Evolutionary conservation across 106 monocot genomes (phyloP), one percentile per base, ranked within the genome.

Genomic region (Apostasia shenzhenica): DNA sequence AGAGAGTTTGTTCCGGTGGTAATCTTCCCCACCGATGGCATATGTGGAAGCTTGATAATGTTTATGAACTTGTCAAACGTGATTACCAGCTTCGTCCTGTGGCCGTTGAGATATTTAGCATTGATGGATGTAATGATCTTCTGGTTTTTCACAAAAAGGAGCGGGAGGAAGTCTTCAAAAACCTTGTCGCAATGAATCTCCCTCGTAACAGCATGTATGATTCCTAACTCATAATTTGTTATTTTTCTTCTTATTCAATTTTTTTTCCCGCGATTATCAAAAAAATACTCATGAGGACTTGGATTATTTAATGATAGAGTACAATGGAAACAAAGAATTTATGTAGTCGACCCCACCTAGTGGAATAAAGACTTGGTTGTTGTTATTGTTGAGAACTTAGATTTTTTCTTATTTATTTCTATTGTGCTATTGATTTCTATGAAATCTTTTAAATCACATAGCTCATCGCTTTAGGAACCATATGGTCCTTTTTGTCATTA

Each of bases 41-140:
- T 75, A 99, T 99, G 99, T 99, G 99, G 99, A 99, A 99, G 76
- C 83, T 99, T 76, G 90, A 99, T 80, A 93, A 79, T 77, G 82
- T 99, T 57, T 85, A 99, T 84, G 99, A 99, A 65, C 90, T 99
- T 54, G 72, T 99, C 74, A 99, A 88, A 81, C 93, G 99, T 68
- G 99, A 99, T 76, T 99, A 99, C 51, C 99, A 99, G 79, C 75
- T 99, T 8, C 84, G 99, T 10, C 99, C 99, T 73, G 99, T 99
- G 65, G 99, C 99, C 69, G 78, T 99, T 70, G 99, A 99, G 69
- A 88, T 99, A 71, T 99, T 99, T 71, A 99, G 99, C 85, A 99
- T 90, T 87, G 99, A 99, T 85, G 99, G 99, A 41, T 89, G 84
- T 61, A 99, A 99, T 72, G 99, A 99, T 76, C 99, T 99, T 72